A percentile compares a stretch with the other conserved stretches of the same genome.
Conservation (phyloP, 208 protist species). For the Trypanosoma vivax region DNA sequence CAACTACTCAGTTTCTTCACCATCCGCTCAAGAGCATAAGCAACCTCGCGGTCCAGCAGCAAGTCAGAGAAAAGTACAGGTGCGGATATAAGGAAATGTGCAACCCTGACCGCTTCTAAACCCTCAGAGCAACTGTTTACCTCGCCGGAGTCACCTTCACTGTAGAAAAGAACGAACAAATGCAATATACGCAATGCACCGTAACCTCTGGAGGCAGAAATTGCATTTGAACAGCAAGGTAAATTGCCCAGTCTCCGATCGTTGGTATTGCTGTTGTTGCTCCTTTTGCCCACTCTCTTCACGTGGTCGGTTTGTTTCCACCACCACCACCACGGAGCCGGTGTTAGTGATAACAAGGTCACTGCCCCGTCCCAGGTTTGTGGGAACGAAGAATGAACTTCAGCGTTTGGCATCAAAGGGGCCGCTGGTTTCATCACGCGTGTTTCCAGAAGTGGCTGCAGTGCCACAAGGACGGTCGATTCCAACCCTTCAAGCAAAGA, state of each 20-base stretch:
- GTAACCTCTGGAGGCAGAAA: constrained; percentile 13
- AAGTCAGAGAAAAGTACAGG: constrained; percentile 12
- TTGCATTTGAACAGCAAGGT: not conserved
- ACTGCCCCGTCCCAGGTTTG: constrained; percentile 4
- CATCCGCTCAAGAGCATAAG: constrained; percentile 3
- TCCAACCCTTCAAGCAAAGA: constrained; percentile 10
- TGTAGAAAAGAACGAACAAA: constrained; percentile 4
- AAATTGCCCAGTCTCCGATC: too few relatives aligned
- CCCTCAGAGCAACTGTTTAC: not conserved
- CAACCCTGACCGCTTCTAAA: constrained; percentile 1
- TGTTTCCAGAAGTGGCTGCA: constrained; percentile 20
- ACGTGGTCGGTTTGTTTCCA: constrained; percentile 1
- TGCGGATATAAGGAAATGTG: constrained; percentile 17
- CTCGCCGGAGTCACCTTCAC: not conserved
- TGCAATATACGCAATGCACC: constrained; percentile 12
- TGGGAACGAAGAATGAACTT: not conserved
- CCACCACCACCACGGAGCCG: constrained; percentile 9
- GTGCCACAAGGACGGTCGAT: constrained; percentile 14
- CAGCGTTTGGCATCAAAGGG: not conserved
- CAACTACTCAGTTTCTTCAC: constrained; percentile 1
- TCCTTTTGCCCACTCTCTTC: not conserved
- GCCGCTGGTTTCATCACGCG: not conserved
- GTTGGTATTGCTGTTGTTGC: not conserved
- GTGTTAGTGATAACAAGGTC: constrained; percentile 14
- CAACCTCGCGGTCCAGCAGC: constrained; percentile 19